Evolutionary conservation across 2,329 filamentous ascomycete genomes (phyloP).

Genomic region (Thelonectria discophora): DNA sequence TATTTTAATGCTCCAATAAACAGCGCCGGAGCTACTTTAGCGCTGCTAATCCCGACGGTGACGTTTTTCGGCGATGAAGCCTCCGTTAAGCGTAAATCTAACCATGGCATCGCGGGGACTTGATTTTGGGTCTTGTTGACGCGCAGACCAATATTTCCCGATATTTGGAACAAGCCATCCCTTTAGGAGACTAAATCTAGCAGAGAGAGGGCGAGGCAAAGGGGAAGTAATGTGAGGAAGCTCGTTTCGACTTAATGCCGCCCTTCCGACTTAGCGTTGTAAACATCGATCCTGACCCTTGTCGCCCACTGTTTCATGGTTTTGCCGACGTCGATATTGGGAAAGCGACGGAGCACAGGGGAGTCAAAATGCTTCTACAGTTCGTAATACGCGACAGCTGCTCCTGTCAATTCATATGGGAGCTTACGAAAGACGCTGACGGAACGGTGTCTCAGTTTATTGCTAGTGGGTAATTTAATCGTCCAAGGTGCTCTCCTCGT

Average conservation of each 20-base stretch:
- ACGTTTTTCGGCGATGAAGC: not conserved
- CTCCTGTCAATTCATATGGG: too few relatives aligned
- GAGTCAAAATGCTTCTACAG: too few relatives aligned
- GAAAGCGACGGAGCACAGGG: too few relatives aligned
- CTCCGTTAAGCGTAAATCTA: not conserved
- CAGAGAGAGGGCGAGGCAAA: not conserved
- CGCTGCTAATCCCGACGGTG: not conserved
- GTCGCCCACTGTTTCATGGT: not conserved
- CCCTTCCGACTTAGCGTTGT: not conserved
- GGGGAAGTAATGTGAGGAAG: not conserved
- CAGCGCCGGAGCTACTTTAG: not conserved
- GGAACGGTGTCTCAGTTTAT: too few relatives aligned
- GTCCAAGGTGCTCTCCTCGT: too few relatives aligned
- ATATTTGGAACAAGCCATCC: too few relatives aligned
- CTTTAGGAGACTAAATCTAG: not conserved
- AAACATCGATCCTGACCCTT: not conserved
- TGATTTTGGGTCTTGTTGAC: not conserved
- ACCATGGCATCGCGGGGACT: not conserved
- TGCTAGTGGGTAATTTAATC: too few relatives aligned
- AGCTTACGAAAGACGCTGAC: too few relatives aligned
- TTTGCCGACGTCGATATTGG: not conserved
- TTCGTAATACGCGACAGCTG: too few relatives aligned
- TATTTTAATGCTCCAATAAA: not conserved
- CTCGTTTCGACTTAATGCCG: too few relatives aligned
- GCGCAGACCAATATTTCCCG: too few relatives aligned